Base-by-base conservation (phyloP, 805 yeast genomes). In the Hanseniaspora occidentalis region DNA sequence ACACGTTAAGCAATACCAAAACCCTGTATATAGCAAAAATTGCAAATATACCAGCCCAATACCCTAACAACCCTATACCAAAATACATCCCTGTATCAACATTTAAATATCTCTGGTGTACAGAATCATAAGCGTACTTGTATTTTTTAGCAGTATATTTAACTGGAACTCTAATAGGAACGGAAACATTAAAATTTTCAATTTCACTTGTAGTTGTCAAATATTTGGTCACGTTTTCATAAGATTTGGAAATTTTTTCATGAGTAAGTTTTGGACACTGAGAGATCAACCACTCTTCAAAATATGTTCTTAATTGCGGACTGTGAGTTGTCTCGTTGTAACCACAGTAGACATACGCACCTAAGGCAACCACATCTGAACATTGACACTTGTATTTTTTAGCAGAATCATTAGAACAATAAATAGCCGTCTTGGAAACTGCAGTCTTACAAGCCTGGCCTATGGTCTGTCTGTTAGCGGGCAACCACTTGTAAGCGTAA, bases 61-160 rank as follows among this genome's bases (percentile, higher is more conserved):
- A 72, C 0, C 70, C 69, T 18, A 75, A 42, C 27, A 66, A 46
- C 2, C 65, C 74, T 11, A 65, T 57, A 33, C 73, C 79, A 50
- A 68, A 56, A 43, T 57, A 62, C 22, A 71, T 62, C 2, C 77
- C 69, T 18, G 58, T 57, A 40, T 63, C 65, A 6, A 53, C 36
- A 29, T 43, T 40, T 16, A n/a, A 11, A 38, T 34, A 43, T 27
- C 39, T 33, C 3, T 14, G 29, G 7, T 29, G 24, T 11, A 26
- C 34, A 14, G 42, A 29, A 4, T 19, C 18, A 13, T 27, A 26
- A 14, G 26, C 39, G 22, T 13, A 9, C 5, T 37, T 17, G 14
- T 19, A 42, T 2, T 18, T n/a, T 6, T 31, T 31, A 16, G 24
- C 24, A 14, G 36, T 38, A 23, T 44, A 44, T n/a, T 21, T 34